Evolutionary conservation across 2,329 filamentous ascomycete genomes (phyloP), one percentile per base, ranked within the genome.

Genomic region (Aspergillus chevalieri): DNA sequence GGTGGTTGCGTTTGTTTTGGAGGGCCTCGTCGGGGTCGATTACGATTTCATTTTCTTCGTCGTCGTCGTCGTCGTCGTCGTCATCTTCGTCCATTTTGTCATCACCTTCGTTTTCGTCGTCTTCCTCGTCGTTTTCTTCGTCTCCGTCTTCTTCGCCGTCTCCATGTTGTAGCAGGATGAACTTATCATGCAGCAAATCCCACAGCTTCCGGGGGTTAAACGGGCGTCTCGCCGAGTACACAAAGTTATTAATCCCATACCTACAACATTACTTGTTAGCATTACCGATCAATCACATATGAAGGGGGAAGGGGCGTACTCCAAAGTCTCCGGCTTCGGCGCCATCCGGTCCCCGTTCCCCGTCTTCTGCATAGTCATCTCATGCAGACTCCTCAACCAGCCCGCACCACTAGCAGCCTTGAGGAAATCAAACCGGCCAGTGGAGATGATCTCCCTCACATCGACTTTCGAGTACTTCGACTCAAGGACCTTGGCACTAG

Each of bases 211-310:
- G 66, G 3, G 72, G 66, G 44, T 73, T 68, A 47, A 74, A 74
- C 14, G 82, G 82, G 0, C 78, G 71, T 6, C 79, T 73, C 0
- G 81, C 78, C 1, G 76, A 73, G 62, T 89, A 89, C 10, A 89
- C 81, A 56, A 87, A 87, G 61, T 81, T 88, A 33, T 81, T 78
- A 9, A 89, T 84, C 6, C 83, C 83, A 60, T 87, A 87, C 54
- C 73, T 76, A 43, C 34, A 38, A 2, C 26, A 10, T 5, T 5
- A 24, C 41, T 12, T 36, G 41, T 43, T 19, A 55, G 47, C 21
- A 38, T 14, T 2, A 36, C 2, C 33, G 12, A 6, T 8, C 2
- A 10, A 8, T 14, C 3, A 28, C 8, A 10, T 17, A n/a, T 6
- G 2, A 44, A 15, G 41, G 2, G 17, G 17, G 14, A 4, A 47